Conservation (phyloP, 129 eudicot species). For the Tagetes patula region DNA sequence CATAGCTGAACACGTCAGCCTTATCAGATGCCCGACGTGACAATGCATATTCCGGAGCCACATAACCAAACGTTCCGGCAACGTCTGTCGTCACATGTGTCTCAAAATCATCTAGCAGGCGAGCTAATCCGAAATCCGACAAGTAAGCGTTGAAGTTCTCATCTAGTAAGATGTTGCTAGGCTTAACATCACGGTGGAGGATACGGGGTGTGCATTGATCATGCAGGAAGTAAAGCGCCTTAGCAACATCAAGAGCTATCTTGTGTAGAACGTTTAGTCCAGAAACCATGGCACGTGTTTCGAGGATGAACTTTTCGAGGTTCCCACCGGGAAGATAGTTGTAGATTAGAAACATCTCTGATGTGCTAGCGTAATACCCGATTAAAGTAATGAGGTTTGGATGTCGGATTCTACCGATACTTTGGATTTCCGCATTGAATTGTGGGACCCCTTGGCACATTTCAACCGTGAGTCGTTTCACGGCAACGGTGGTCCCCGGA, state of each 20-base stretch:
- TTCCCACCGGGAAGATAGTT: constrained; percentile 75
- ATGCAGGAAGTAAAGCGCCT: constrained; percentile 53
- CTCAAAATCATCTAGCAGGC: constrained; percentile 54
- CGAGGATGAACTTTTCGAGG: constrained; percentile 51
- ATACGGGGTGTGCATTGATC: constrained; percentile 53
- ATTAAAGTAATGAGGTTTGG: constrained; percentile 58
- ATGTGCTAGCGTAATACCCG: constrained; percentile 55
- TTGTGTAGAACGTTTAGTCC: constrained; percentile 46
- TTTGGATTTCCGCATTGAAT: constrained; percentile 60
- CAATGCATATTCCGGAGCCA: constrained; percentile 64
- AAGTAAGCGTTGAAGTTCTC: constrained; percentile 58
- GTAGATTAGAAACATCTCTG: constrained; percentile 69
- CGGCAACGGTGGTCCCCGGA: constrained; percentile 55
- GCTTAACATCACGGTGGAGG: constrained; percentile 61
- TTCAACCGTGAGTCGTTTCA: constrained; percentile 59
- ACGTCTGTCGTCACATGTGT: constrained; percentile 64
- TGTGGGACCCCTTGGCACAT: constrained; percentile 65
- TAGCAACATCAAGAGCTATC: constrained; percentile 48
- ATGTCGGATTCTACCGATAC: constrained; percentile 58
- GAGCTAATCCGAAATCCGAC: constrained; percentile 60
- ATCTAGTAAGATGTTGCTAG: constrained; percentile 59
- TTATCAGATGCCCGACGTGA: constrained; percentile 59
- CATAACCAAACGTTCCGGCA: constrained; percentile 66
- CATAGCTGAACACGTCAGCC: constrained; percentile 60
- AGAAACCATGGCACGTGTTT: constrained; percentile 32